Conservation (phyloP, 1,284 basidiomycete species). For the Ustilago nuda region DNA sequence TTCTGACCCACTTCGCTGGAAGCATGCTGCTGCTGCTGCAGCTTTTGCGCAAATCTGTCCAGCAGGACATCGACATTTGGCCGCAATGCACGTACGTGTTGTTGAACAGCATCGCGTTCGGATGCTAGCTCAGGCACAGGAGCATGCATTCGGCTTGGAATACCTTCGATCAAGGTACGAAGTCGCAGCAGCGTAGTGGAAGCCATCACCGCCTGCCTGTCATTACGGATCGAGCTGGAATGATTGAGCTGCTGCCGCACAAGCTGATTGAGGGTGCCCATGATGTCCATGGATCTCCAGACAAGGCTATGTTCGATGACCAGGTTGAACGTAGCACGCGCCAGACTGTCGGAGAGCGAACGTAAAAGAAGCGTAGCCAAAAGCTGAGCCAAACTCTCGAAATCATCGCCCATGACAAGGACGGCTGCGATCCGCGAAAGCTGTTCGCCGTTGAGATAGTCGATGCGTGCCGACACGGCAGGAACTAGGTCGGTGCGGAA, state of each 20-base stretch:
- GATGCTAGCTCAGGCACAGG: conserved; percentile 6
- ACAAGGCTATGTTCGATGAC: conserved; percentile 40
- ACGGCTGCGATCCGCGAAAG: conserved; percentile 37
- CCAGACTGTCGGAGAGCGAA: conserved; percentile 35
- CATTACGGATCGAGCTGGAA: conserved; percentile 44
- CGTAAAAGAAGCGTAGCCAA: conserved; percentile 36
- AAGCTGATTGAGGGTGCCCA: conserved; percentile 48
- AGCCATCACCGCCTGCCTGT: conserved; percentile 47
- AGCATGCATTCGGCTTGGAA: conserved; percentile 25
- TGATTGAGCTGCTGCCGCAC: conserved; percentile 53
- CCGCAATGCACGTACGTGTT: conserved; percentile 31
- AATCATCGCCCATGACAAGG: conserved; percentile 37
- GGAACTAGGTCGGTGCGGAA: conserved; percentile 35
- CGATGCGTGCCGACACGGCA: conserved; percentile 37
- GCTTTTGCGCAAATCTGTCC: conserved; percentile 21
- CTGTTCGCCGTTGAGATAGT: conserved; percentile 29
- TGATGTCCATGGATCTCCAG: conserved; percentile 49
- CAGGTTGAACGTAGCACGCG: conserved; percentile 42
- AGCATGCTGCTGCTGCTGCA: not conserved
- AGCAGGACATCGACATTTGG: conserved; percentile 35
- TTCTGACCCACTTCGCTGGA: not conserved
- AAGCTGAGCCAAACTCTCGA: conserved; percentile 43
- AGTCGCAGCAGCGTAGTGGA: conserved; percentile 45
- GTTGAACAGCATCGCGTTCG: conserved; percentile 27
- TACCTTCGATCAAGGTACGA: conserved; percentile 41